Evolutionary conservation across 2,329 filamentous ascomycete genomes (phyloP).

Genomic region (Myriosclerotinia duriaeana): DNA sequence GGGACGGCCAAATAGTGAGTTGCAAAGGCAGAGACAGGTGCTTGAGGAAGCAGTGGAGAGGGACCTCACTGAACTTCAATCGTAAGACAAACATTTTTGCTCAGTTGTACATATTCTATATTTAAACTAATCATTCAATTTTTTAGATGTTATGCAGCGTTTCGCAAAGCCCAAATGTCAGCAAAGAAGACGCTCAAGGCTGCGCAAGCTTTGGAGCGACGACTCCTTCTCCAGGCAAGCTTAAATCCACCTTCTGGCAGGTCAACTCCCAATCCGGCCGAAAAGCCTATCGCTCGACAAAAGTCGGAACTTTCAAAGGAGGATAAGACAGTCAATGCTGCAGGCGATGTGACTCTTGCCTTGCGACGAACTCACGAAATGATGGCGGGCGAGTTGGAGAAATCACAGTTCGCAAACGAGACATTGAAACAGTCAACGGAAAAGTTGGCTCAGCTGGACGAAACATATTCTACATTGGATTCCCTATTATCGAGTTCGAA

Average conservation of each 20-base stretch:
- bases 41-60: conserved; percentile 66
- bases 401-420: conserved; percentile 86
- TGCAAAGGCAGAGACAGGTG: conserved; percentile 62
- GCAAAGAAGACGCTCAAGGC: conserved; percentile 73
- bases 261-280: conserved; percentile 43
- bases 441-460: conserved; percentile 75
- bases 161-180: conserved; percentile 77
- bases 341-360: conserved; percentile 79
- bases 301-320: conserved; percentile 51
- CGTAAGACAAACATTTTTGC: conserved; percentile 49
- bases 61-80: conserved; percentile 68
- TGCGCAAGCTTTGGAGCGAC: conserved; percentile 73
- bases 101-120: background rate
- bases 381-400: conserved; percentile 79
- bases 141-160: conserved; percentile 50
- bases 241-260: conserved; percentile 26
- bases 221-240: conserved; percentile 65
- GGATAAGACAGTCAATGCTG: conserved; percentile 71
- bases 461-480: conserved; percentile 79
- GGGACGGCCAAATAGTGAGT: conserved; percentile 51
- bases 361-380: conserved; percentile 83
- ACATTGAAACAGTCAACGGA: conserved; percentile 81
- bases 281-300: conserved; percentile 33
- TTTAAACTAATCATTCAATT: background rate
- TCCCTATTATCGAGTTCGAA: conserved; percentile 72